phyloP scores from a whole-genome alignment of 257 asterid genomes.

The Misopates orontium region DNA sequence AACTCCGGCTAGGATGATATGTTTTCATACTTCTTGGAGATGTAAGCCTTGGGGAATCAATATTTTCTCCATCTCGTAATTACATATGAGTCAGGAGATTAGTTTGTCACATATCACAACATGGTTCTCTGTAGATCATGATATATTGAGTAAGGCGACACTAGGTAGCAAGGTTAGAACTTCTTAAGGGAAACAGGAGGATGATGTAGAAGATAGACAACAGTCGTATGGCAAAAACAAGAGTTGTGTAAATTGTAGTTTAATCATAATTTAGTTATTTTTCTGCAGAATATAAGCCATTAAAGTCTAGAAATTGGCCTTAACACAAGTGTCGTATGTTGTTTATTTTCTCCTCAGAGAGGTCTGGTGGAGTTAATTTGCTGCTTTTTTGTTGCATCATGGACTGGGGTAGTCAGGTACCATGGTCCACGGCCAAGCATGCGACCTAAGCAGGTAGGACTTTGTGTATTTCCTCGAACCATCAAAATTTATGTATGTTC shows the following conservation, averaged over 20 bases:
- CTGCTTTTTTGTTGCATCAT: slow-evolving; percentile 96
- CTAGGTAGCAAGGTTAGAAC: too few relatives aligned
- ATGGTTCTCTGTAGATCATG: too few relatives aligned
- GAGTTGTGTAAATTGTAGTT: too few relatives aligned
- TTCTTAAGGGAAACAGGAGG: neutral
- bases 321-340: slow-evolving; percentile 22
- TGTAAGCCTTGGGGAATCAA: too few relatives aligned
- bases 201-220: too few relatives aligned
- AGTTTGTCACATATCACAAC: too few relatives aligned
- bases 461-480: slow-evolving; percentile 16
- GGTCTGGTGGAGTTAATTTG: slow-evolving; percentile 95
- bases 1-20: too few relatives aligned
- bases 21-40: too few relatives aligned
- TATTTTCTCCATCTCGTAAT: too few relatives aligned
- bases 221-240: too few relatives aligned
- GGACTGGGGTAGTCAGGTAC: slow-evolving; percentile 99
- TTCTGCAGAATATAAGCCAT: slow-evolving; percentile 10
- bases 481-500: slow-evolving; percentile 8
- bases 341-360: slow-evolving; percentile 47
- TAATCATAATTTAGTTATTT: slow-evolving; percentile 4
- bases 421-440: slow-evolving; percentile 99
- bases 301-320: slow-evolving; percentile 12
- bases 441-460: slow-evolving; percentile 89
- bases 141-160: too few relatives aligned
- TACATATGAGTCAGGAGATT: too few relatives aligned